Percentiles rank a stretch among this genome's conserved stretches.
phyloP scores from a whole-genome alignment of 2,329 filamentous ascomycete genomes.

The Cladosporium sp. region DNA sequence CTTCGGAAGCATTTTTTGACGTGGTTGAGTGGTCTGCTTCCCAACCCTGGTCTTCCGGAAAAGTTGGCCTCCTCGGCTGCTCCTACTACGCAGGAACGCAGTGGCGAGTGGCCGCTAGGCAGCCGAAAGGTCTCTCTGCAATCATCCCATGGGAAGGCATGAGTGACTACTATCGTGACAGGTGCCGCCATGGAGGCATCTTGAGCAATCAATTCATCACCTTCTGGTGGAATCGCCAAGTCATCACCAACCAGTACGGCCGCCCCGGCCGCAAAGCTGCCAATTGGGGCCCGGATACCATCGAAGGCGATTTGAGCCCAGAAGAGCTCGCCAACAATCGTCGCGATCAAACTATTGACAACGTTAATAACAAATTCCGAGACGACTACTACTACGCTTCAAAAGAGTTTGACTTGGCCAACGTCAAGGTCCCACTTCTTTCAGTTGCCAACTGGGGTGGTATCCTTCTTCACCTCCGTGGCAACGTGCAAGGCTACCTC shows the following conservation, averaged over 20 bases:
- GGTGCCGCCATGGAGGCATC: constrained; percentile 42
- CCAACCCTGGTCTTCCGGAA: constrained; percentile 43
- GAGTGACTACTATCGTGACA: constrained; percentile 44
- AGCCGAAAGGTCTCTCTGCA: constrained; percentile 38
- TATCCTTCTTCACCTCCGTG: constrained; percentile 64
- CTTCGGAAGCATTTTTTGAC: constrained; percentile 42
- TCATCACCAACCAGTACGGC: constrained; percentile 66
- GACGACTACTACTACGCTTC: constrained; percentile 62
- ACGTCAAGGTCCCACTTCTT: constrained; percentile 64
- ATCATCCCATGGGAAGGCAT: constrained; percentile 46
- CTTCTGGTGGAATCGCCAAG: constrained; percentile 66
- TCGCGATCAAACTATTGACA: constrained; percentile 37
- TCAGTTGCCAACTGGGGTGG: constrained; percentile 69
- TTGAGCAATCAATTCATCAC: constrained; percentile 42
- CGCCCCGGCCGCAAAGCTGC: constrained; percentile 38
- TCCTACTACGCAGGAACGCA: constrained; percentile 40
- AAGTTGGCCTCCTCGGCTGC: constrained; percentile 42
- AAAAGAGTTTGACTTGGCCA: constrained; percentile 60
- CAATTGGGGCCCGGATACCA: constrained; percentile 51
- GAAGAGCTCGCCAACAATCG: constrained; percentile 50
- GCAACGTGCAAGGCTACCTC: constrained; percentile 63
- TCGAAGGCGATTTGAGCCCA: constrained; percentile 56
- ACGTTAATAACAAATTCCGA: constrained; percentile 51
- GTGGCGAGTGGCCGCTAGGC: constrained; percentile 36
- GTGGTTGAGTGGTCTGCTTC: constrained; percentile 39